These are phyloP conservation scores for Pelargonium fulgidum DNA, from an alignment of 441 rosid species.

Conservation along the genomic window DNA sequence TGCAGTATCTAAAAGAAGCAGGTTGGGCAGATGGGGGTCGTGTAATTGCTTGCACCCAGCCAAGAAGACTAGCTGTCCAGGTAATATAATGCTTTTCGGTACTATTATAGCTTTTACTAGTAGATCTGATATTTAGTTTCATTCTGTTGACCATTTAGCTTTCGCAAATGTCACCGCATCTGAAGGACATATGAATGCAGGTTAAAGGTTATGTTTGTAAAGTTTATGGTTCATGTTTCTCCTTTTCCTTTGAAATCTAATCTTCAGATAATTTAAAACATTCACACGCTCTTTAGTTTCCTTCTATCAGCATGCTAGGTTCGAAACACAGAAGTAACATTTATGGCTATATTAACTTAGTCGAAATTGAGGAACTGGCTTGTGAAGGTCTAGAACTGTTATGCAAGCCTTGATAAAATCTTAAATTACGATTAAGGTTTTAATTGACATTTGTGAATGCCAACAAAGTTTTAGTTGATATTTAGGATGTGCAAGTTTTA, in stretches of 20 bases:
- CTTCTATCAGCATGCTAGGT: background rate
- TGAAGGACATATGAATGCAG: background rate
- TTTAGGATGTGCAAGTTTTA: too few relatives aligned
- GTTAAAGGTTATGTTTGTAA: background rate
- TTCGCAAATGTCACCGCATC: background rate
- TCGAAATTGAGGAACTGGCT: background rate
- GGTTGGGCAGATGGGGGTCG: slow-evolving; percentile 99
- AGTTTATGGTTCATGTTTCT: background rate
- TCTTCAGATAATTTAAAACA: too few relatives aligned
- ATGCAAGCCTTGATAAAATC: background rate
- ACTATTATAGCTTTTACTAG: background rate
- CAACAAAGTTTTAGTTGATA: too few relatives aligned
- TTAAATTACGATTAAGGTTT: background rate
- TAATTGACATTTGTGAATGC: background rate
- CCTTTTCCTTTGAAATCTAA: background rate
- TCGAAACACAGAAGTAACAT: background rate
- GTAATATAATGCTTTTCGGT: slow-evolving; percentile 22
- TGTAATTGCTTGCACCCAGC: slow-evolving; percentile 95
- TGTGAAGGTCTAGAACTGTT: background rate
- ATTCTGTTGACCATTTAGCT: background rate
- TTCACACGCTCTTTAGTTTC: too few relatives aligned
- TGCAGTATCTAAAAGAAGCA: slow-evolving; percentile 88
- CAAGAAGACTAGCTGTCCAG: slow-evolving; percentile 94
- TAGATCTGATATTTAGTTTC: background rate
- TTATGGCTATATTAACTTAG: background rate